phyloP scores from a whole-genome alignment of 225 moss, liverwort and hornwort genomes.

The Takakia lepidozioides region DNA sequence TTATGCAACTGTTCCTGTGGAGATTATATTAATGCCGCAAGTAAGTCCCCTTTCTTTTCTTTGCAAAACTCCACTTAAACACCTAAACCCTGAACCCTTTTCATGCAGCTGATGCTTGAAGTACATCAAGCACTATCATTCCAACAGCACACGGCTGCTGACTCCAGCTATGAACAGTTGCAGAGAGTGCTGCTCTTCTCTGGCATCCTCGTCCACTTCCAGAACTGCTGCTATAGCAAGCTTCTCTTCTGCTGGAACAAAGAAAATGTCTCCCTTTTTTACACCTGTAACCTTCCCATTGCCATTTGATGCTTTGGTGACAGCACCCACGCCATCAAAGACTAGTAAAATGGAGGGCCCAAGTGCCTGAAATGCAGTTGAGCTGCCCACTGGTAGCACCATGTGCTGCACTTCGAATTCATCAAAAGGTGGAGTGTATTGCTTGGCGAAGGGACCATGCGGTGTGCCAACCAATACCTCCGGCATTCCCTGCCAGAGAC shows the following conservation, averaged over 20 bases:
- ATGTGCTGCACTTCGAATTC: constrained; percentile 92
- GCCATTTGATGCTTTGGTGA: constrained; percentile 21
- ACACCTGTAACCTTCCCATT: constrained; percentile 20
- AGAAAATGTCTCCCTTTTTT: constrained; percentile 63
- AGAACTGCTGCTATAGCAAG: constrained; percentile 42
- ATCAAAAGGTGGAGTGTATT: constrained; percentile 88
- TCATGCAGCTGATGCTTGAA: no score
- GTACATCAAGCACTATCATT: neutral
- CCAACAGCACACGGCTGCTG: constrained; percentile 39
- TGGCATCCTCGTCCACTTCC: constrained; percentile 24
- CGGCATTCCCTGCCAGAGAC: constrained; percentile 44
- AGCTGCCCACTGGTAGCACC: constrained; percentile 48
- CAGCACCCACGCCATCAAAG: constrained; percentile 51
- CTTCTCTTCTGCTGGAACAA: constrained; percentile 52
- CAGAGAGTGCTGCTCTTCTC: constrained; percentile 20
- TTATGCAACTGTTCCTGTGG: no score
- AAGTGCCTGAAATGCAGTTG: constrained; percentile 33
- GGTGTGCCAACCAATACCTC: constrained; percentile 50
- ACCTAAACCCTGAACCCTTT: no score
- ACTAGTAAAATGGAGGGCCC: constrained; percentile 87
- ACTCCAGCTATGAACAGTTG: constrained; percentile 81
- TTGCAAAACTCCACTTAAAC: no score
- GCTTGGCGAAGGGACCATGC: constrained; percentile 43
- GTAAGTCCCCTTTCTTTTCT: no score
- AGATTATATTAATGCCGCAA: no score